These are phyloP conservation scores for Dicorynia guianensis DNA, from an alignment of 306 rosid genomes.

Conservation along the genomic window DNA sequence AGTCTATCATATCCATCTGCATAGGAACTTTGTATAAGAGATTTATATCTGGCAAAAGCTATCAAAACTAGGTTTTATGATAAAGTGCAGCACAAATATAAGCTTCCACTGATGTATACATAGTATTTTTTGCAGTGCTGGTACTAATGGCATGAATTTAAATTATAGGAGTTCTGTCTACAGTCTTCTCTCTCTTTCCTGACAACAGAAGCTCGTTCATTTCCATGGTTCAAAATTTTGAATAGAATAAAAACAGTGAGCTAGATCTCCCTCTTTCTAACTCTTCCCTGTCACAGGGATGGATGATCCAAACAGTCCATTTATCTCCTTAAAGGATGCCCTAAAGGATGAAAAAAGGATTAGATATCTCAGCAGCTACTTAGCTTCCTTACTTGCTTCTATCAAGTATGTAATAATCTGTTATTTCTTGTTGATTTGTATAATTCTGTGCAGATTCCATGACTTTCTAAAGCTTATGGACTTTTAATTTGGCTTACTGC, in stretches of 20 bases:
- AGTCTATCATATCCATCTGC: not conserved
- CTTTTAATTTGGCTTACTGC: not conserved
- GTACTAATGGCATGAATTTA: not conserved
- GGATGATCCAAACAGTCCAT: conserved; percentile 74
- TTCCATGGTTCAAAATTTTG: not conserved
- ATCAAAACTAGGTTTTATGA: not conserved
- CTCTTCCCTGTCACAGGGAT: conserved; percentile 56
- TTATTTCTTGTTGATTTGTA: not conserved
- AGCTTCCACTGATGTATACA: not conserved
- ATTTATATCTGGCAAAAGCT: not conserved
- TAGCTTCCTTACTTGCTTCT: conserved; percentile 57
- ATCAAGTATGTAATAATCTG: conserved; percentile 3
- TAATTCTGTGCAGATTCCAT: not conserved
- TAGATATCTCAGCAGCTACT: conserved; percentile 60
- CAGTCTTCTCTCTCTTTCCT: not conserved
- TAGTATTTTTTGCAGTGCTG: not conserved
- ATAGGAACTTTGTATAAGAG: not conserved
- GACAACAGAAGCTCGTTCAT: not conserved
- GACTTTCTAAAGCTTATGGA: not conserved
- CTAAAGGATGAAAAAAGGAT: conserved; percentile 69
- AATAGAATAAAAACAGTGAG: not conserved
- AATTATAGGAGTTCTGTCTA: not conserved
- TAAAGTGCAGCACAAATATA: not conserved
- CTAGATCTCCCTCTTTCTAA: conserved; percentile 22
- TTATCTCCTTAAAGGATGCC: conserved; percentile 53